Conservation (phyloP, 2,329 filamentous ascomycete species). For the Colletotrichum caudatum region DNA sequence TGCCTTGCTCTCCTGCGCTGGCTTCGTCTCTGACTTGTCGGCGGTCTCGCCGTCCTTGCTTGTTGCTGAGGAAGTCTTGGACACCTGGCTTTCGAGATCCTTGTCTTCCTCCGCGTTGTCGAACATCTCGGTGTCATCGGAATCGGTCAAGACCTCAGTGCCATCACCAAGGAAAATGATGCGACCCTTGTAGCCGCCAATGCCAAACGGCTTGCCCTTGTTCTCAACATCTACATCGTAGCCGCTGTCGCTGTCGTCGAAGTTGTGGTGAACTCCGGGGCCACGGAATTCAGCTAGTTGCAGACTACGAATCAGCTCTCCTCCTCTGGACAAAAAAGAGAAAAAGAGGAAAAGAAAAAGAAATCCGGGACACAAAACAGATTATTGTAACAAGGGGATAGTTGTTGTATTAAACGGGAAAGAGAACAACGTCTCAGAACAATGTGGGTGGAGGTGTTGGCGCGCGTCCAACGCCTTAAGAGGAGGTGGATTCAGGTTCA, state of each 20-base stretch:
- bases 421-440: conserved; percentile 34
- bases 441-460: conserved; percentile 34
- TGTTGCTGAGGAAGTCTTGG: conserved; percentile 60
- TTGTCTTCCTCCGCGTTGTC: conserved; percentile 88
- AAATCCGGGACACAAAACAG: conserved; percentile 28
- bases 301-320: conserved; percentile 42
- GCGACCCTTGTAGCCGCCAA: conserved; percentile 80
- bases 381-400: conserved; percentile 31
- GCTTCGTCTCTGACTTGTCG: conserved; percentile 47
- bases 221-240: conserved; percentile 81
- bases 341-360: conserved; percentile 25
- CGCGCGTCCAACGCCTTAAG: conserved; percentile 39
- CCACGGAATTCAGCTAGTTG: conserved; percentile 83
- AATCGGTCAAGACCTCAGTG: conserved; percentile 90
- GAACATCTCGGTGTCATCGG: conserved; percentile 93
- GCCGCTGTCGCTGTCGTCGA: conserved; percentile 82
- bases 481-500: conserved; percentile 42
- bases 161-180: conserved; percentile 97
- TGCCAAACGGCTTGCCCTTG: conserved; percentile 71
- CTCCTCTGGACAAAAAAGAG: conserved; percentile 31
- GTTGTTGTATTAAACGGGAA: conserved; percentile 38
- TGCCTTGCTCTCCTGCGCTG: conserved; percentile 40
- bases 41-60: conserved; percentile 38
- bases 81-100: conserved; percentile 86
- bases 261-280: conserved; percentile 84